These are phyloP conservation scores for Trametes sanguinea DNA, from an alignment of 768 basidiomycete species.

Conservation along the genomic window DNA sequence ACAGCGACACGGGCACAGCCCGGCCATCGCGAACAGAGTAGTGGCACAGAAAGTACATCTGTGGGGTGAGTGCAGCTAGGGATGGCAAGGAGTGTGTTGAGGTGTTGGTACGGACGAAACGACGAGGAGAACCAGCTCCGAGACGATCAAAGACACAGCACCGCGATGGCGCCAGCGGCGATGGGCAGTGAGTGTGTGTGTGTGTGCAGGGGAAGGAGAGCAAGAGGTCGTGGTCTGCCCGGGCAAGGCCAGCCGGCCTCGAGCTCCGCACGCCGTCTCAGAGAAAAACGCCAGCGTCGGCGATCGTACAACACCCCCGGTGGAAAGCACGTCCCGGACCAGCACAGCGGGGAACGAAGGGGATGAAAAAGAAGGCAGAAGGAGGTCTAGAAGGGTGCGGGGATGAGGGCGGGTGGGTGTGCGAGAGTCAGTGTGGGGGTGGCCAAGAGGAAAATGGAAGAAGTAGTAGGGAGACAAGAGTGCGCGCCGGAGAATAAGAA, in stretches of 20 bases:
- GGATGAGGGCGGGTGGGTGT: background rate
- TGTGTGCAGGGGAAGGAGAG: background rate
- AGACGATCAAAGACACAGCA: slow-evolving; percentile 5
- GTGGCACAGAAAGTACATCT: slow-evolving; percentile 3
- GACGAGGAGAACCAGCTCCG: slow-evolving; percentile 15
- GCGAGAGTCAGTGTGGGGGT: background rate
- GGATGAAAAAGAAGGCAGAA: slow-evolving; percentile 1
- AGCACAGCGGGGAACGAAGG: slow-evolving; percentile 15
- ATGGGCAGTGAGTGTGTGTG: background rate
- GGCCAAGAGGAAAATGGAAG: background rate
- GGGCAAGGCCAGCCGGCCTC: slow-evolving; percentile 20
- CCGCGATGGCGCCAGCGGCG: background rate
- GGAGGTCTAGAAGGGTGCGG: slow-evolving; percentile 2
- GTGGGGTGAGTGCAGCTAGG: background rate
- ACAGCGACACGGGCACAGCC: slow-evolving; percentile 21
- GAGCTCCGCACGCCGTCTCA: slow-evolving; percentile 18
- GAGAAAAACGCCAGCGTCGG: slow-evolving; percentile 12
- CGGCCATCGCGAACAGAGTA: slow-evolving; percentile 10
- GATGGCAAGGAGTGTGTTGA: slow-evolving; percentile 17
- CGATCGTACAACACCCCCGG: slow-evolving; percentile 22
- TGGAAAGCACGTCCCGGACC: slow-evolving; percentile 17
- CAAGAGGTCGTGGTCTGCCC: slow-evolving; percentile 15
- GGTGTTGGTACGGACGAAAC: slow-evolving; percentile 1
- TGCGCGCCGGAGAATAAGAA: slow-evolving; percentile 21
- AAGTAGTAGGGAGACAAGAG: slow-evolving; percentile 8